Evolutionary conservation across 164 flowering plant genomes (phyloP), one percentile per base, ranked within the genome.

Genomic region (Hamamelis virginiana): DNA sequence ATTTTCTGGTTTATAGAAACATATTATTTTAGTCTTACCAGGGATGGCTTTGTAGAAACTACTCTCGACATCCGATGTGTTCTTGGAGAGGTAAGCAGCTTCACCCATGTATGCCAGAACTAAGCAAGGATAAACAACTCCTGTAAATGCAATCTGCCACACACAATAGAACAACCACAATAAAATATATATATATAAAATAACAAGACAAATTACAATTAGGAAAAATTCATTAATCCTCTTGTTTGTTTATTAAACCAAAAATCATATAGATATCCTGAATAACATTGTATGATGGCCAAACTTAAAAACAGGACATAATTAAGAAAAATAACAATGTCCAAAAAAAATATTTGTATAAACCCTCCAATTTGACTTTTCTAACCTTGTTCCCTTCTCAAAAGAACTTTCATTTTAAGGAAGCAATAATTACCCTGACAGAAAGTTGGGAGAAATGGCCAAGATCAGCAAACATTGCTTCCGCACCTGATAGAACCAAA

Each of bases 391-490:
- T 60, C 22, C 22, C 16, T 60, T 44, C 8, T 11, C n/a, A 59
- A 27, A 59, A 59, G 28, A 58, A 58, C 14, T 19, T 15, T 26
- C 41, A 23, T n/a, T 33, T 33, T 3, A 16, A 12, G 19, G 51
- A 13, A 5, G 22, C 11, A 51, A 58, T 46, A 25, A 45, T 62
- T 75, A 86, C 95, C 88, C 79, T 81, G 51, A 86, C 75, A 59
- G 91, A 82, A 56, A 64, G 70, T 68, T 72, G 72, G 5, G 90
- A 83, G 70, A 89, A 90, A 75, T 89, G 96, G 21, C 93, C 93
- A 56, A 88, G 81, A 77, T 89, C 90, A 38, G 93, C 90, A 76
- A 87, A 91, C 90, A 91, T 91, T 21, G 93, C 88, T 62, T 91
- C 96, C 12, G 89, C 78, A 62, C 96, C 96, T 91, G 81, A 73